These are phyloP conservation scores for Hibiscus tridactylites DNA, from an alignment of 345 rosid genomes.

Conservation along the genomic window DNA sequence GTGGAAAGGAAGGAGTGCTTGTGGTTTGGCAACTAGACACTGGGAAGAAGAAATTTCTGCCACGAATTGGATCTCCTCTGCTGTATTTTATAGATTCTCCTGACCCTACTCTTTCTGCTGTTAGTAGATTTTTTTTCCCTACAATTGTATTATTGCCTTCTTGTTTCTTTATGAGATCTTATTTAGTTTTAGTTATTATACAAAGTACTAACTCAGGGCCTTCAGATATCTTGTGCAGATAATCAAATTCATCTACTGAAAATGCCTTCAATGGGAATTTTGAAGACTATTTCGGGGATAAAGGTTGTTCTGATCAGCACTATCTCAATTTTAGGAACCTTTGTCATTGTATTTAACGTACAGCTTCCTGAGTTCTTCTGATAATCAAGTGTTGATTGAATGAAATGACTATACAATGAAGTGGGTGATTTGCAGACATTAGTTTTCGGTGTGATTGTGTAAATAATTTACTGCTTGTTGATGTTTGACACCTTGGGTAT, in stretches of 20 bases:
- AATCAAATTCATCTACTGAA: constrained; percentile 84
- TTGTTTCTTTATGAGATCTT: constrained; percentile 6
- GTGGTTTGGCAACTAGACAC: constrained; percentile 97
- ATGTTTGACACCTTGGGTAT: background rate
- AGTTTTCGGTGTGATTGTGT: background rate
- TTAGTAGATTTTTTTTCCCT: constrained; percentile 26
- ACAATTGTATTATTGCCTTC: background rate
- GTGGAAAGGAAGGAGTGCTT: constrained; percentile 97
- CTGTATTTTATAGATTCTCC: constrained; percentile 60
- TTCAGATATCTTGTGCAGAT: constrained; percentile 93
- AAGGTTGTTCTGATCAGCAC: constrained; percentile 44
- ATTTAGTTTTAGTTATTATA: background rate
- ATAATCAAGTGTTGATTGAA: constrained; percentile 2
- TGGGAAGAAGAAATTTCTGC: constrained; percentile 90
- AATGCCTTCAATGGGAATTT: constrained; percentile 86
- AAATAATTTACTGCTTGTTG: background rate
- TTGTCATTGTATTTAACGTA: background rate
- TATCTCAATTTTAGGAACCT: background rate
- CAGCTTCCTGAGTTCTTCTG: background rate
- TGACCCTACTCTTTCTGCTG: constrained; percentile 81
- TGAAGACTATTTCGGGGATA: constrained; percentile 79
- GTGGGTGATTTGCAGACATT: background rate
- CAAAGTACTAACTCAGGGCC: constrained; percentile 10
- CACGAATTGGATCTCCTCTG: constrained; percentile 91
- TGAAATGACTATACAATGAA: constrained; percentile 1